Conservation (phyloP, 768 basidiomycete species). For the Tephrocybe sp. region DNA sequence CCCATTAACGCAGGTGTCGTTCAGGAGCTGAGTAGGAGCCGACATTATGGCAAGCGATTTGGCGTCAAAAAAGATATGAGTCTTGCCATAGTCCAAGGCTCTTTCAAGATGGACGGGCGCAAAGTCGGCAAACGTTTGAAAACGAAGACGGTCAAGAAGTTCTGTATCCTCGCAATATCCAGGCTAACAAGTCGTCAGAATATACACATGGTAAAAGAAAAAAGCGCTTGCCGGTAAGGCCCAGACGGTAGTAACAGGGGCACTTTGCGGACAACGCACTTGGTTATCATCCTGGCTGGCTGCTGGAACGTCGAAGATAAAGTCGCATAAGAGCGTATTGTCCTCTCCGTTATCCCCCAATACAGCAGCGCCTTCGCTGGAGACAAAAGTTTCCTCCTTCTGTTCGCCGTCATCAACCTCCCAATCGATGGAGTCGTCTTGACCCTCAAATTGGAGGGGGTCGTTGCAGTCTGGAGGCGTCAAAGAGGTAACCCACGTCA, state of each 20-base stretch:
- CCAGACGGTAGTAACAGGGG: too few relatives aligned
- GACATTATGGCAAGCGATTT: constrained; percentile 11
- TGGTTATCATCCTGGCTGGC: not conserved
- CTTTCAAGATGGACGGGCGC: not conserved
- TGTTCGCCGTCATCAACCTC: too few relatives aligned
- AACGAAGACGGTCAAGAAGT: not conserved
- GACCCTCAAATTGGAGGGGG: too few relatives aligned
- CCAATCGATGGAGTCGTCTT: too few relatives aligned
- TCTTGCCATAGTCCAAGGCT: not conserved
- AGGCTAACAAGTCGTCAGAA: not conserved
- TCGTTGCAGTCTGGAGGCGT: too few relatives aligned
- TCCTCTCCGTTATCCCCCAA: not conserved
- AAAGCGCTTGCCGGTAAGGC: too few relatives aligned
- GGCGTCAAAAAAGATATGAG: not conserved
- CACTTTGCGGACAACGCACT: constrained; percentile 13
- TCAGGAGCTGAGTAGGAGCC: constrained; percentile 12
- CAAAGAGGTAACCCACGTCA: too few relatives aligned
- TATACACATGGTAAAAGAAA: too few relatives aligned
- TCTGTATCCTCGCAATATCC: not conserved
- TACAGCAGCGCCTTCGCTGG: not conserved
- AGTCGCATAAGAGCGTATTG: not conserved
- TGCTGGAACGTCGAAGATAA: not conserved
- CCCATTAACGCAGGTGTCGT: constrained; percentile 25
- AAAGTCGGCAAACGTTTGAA: not conserved
- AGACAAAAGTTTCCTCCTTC: not conserved